Base-by-base conservation (phyloP, 257 asterid genomes). In the Scutellaria galericulata region DNA sequence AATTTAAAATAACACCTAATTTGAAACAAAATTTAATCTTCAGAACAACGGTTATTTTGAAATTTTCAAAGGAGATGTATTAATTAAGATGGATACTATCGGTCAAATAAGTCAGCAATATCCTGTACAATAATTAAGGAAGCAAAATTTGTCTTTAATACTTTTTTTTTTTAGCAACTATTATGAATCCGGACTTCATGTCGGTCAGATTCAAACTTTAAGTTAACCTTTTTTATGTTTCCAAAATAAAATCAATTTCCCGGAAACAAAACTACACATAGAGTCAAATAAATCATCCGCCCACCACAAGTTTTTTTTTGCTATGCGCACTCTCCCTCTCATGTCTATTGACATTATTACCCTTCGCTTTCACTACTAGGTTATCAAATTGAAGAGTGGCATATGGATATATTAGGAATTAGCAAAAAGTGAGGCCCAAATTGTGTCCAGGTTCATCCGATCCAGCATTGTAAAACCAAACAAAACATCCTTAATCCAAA, bases 371-470 rank as follows among this genome's bases (percentile, higher is more conserved):
- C 27, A 22, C 27, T 1, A 2, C 27, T 22, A 22, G 27, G 27
- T 22, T 22, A 22, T 22, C 27, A 22, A 22, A 22, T 22, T 7
- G 12, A 35, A 31, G 64, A 41, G 57, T 14, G 65, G n/a, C 64
- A 9, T 10, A 6, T 56, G 62, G 24, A 41, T 2, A 57, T 11
- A 41, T n/a, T n/a, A 57, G 27, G 18, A 39, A 13, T 22, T 22
- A 22, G 24, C 62, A 52, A 27, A 41, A 62, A 37, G 40, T 3
- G 12, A 4, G 13, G 24, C 14, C 45, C 1, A 44, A 69, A 71
- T 11, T 7, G 50, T 1, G 82, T 78, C 82, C 20, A 72, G 68
- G 35, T 78, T 72, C 82, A 67, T 72, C 64, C 66, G 44, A 39
- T 20, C 67, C 60, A 7, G 31, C 55, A 15, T 41, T 60, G 52